Conservation (phyloP, 495 filamentous ascomycete genomes). For the Achaetomiella virescens region DNA sequence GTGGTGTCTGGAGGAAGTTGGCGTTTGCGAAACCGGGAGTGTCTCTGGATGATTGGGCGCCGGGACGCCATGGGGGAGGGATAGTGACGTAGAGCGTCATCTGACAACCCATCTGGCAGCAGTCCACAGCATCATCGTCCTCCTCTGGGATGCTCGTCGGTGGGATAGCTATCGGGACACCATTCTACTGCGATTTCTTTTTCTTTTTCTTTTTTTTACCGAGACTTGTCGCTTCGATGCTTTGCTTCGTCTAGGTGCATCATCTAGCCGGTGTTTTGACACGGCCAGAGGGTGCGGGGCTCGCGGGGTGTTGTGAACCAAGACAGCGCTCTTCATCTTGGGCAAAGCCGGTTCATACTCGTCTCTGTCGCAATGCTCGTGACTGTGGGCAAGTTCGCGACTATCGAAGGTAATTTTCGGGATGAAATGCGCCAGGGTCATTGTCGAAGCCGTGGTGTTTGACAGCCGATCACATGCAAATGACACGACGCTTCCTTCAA, state of each 20-base stretch:
- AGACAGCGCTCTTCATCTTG: too few species aligned
- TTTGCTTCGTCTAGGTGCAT: background rate
- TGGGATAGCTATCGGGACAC: too few species aligned
- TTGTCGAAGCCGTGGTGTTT: background rate
- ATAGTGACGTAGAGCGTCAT: conserved; percentile 16
- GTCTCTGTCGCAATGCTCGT: too few species aligned
- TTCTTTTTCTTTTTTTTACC: too few species aligned
- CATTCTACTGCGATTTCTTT: too few species aligned
- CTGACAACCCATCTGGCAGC: conserved; percentile 12
- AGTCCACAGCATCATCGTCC: background rate
- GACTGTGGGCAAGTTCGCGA: too few species aligned
- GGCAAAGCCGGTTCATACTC: too few species aligned
- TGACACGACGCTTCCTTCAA: background rate
- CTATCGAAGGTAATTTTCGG: too few species aligned
- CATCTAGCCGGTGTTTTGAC: background rate
- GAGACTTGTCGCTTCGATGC: too few species aligned
- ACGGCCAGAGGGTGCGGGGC: background rate
- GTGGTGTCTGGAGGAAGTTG: background rate
- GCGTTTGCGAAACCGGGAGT: background rate
- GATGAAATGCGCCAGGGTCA: background rate
- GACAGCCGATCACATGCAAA: conserved; percentile 4
- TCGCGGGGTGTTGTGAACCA: background rate
- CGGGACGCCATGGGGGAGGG: background rate
- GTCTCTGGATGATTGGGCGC: background rate
- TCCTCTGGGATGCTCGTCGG: too few species aligned